Base-by-base conservation (phyloP, 768 basidiomycete genomes). In the Guyanaporus albipodus region DNA sequence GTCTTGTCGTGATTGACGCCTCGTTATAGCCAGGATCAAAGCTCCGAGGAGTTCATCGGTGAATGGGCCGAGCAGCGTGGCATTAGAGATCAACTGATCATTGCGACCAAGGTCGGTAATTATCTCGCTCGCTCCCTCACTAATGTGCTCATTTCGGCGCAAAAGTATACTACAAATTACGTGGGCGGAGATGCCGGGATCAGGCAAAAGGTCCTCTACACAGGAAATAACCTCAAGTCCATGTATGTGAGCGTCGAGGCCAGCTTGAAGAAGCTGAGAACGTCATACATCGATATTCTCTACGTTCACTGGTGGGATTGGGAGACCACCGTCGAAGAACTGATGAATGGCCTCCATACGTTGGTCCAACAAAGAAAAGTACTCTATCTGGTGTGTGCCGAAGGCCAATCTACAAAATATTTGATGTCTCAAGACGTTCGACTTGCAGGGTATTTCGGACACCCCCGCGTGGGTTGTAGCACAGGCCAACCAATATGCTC, bases 41-140 rank as follows among this genome's bases (percentile, higher is more conserved):
- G 70, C n/a, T 79, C 77, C 3, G 82, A 85, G 56, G 50, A 52
- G 42, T 73, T 74, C 55, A 66, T 77, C n/a, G 76, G 76, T 7
- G 76, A 76, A 54, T 78, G 76, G 75, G 72, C 73, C 58, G 67
- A 72, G 51, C 42, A 53, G 27, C 63, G 73, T 21, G 64, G 61
- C 1, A 67, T 69, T 44, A 63, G 76, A 28, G 72, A 78, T 49
- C 73, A 75, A 43, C 66, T 78, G 10, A 63, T 76, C 52, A 60
- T 76, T 26, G 75, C 75, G 0, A 73, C 75, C 19, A 76, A 70
- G 67, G 33, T 34, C 18, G 6, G 18, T 34, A n/a, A 34, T 34
- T 17, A 4, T 18, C 0, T 19, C 6, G 18, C n/a, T n/a, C n/a
- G 18, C 19, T 33, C 17, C 8, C 6, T 33, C 32, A 2, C 4